Evolutionary conservation across 2,329 filamentous ascomycete genomes (phyloP).

Genomic region (Phialocephala sp.): DNA sequence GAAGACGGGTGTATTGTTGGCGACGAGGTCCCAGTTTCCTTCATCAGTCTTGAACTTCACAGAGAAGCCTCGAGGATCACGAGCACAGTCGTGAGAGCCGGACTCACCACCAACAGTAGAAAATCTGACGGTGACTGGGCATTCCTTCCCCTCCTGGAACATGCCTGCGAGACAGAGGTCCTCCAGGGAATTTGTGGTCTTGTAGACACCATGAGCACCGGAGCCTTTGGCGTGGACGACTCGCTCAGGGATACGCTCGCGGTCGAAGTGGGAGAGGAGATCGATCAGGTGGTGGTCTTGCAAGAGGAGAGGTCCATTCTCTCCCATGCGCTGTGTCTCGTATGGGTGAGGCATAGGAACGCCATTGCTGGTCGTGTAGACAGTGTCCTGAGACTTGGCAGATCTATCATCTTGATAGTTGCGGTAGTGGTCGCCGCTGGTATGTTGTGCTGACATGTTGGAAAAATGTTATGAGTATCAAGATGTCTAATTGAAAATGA

Average conservation of each 20-base stretch:
- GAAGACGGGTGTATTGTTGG: conserved; percentile 77
- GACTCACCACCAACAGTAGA: conserved; percentile 78
- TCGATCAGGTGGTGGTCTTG: conserved; percentile 68
- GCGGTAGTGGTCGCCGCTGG: conserved; percentile 47
- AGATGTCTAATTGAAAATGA: not conserved
- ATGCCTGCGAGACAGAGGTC: conserved; percentile 59
- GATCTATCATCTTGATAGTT: conserved; percentile 50
- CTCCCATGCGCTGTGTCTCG: conserved; percentile 51
- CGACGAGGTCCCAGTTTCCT: conserved; percentile 76
- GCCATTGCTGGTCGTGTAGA: conserved; percentile 54
- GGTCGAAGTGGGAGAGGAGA: conserved; percentile 63
- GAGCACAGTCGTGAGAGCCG: conserved; percentile 72
- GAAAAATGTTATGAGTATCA: not conserved
- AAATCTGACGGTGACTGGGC: conserved; percentile 70
- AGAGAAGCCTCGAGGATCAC: conserved; percentile 75
- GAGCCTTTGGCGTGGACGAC: conserved; percentile 65
- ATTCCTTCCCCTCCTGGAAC: conserved; percentile 69
- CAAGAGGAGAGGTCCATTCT: conserved; percentile 61
- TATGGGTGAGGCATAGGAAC: conserved; percentile 61
- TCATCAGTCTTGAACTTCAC: conserved; percentile 76
- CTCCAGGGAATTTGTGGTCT: conserved; percentile 55
- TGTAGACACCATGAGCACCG: conserved; percentile 61
- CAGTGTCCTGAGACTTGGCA: conserved; percentile 46
- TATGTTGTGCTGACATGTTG: conserved; percentile 39
- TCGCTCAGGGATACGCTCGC: conserved; percentile 62